Evolutionary conservation across 192 early-diverging fungal genomes (phyloP).

Genomic region (Thamnidium elegans): DNA sequence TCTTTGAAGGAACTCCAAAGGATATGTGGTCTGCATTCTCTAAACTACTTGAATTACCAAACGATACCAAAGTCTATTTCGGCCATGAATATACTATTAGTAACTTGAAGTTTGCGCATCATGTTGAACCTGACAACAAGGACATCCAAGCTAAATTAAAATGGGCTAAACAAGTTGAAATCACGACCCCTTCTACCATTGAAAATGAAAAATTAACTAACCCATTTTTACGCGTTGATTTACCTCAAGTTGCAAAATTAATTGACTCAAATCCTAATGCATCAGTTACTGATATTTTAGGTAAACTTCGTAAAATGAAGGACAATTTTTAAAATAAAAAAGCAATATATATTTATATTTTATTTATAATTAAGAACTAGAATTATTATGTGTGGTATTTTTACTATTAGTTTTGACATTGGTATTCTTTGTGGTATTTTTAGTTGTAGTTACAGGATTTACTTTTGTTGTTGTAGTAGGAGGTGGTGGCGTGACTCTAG

Average conservation of each 20-base stretch:
- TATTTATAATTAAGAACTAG: too few species aligned
- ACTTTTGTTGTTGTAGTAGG: too few species aligned
- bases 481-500: background rate
- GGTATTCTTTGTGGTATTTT: background rate
- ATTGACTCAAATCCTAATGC: background rate
- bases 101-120: constrained; percentile 47
- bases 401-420: background rate
- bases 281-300: constrained; percentile 23
- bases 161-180: constrained; percentile 24
- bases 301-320: constrained; percentile 35
- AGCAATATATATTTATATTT: background rate
- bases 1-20: constrained; percentile 87
- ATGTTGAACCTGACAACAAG: constrained; percentile 33
- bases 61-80: constrained; percentile 84
- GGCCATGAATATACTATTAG: constrained; percentile 90
- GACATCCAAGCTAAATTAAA: constrained; percentile 22
- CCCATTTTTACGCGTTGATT: constrained; percentile 29
- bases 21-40: constrained; percentile 84
- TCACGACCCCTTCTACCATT: constrained; percentile 47
- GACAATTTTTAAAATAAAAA: constrained; percentile 29
- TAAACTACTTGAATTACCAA: constrained; percentile 65
- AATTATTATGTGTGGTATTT: too few species aligned
- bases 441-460: too few species aligned
- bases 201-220: constrained; percentile 33
- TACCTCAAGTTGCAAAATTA: constrained; percentile 5